phyloP scores from a whole-genome alignment of 257 asterid genomes.

The Nicotiana undulata region DNA sequence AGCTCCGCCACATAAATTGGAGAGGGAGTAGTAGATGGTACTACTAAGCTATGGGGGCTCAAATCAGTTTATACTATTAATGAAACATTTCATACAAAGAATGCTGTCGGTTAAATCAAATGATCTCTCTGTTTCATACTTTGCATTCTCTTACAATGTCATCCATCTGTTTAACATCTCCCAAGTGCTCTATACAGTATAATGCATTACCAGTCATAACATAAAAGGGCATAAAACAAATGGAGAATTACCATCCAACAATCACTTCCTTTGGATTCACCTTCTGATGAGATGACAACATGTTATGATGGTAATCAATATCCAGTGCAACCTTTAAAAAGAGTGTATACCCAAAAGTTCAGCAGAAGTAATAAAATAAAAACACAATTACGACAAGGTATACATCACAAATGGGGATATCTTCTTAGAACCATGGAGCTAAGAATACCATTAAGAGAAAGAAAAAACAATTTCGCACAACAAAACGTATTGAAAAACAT shows the following conservation, averaged over 20 bases:
- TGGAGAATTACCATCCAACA: conserved; percentile 76
- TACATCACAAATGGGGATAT: neutral
- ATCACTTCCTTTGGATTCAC: conserved; percentile 93
- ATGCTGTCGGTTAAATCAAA: neutral
- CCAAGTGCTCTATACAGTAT: neutral
- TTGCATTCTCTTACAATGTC: neutral
- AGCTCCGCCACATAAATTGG: too few species aligned
- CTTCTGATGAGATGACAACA: conserved; percentile 84
- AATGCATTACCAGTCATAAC: neutral
- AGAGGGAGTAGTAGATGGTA: neutral
- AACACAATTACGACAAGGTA: neutral
- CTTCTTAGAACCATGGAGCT: neutral
- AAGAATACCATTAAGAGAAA: neutral
- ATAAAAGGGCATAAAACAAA: neutral
- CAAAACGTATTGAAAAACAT: neutral
- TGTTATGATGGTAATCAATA: conserved; percentile 90
- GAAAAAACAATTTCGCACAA: neutral
- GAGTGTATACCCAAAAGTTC: neutral
- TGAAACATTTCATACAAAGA: neutral
- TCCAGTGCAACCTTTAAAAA: conserved; percentile 77
- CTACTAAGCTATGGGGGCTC: neutral
- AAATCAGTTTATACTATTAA: too few species aligned
- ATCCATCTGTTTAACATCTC: neutral
- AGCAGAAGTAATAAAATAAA: neutral
- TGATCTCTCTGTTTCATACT: neutral